phyloP scores from a whole-genome alignment of 441 rosid species.

The Erysimum cheiri region DNA sequence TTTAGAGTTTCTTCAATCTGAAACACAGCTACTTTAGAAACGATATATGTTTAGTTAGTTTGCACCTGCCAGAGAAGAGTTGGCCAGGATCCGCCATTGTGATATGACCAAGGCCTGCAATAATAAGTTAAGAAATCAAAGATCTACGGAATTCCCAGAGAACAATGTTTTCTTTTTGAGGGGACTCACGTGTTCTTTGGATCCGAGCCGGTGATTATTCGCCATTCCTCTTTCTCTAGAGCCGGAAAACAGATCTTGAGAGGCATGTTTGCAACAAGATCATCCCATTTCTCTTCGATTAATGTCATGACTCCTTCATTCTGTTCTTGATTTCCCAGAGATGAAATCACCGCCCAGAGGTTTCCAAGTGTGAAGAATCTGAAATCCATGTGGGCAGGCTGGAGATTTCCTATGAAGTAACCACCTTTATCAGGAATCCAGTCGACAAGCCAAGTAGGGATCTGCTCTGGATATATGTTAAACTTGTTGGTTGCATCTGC shows the following conservation, averaged over 20 bases:
- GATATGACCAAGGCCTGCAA: slow-evolving; percentile 97
- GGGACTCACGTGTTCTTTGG: slow-evolving; percentile 89
- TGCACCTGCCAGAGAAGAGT: slow-evolving; percentile 84
- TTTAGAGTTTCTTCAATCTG: not conserved
- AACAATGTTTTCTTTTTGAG: not conserved
- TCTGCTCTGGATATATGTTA: slow-evolving; percentile 95
- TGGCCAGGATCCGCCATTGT: slow-evolving; percentile 98
- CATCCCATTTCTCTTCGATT: slow-evolving; percentile 89
- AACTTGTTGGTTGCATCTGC: slow-evolving; percentile 88
- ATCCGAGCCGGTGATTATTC: slow-evolving; percentile 87
- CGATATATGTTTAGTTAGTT: not conserved
- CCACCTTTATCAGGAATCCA: slow-evolving; percentile 95
- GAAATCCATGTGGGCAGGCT: slow-evolving; percentile 97
- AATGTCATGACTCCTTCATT: slow-evolving; percentile 71
- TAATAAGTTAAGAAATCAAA: slow-evolving; percentile 20
- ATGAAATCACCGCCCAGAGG: slow-evolving; percentile 80
- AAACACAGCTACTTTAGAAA: not conserved
- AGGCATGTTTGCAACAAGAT: slow-evolving; percentile 85
- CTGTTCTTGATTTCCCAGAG: slow-evolving; percentile 75
- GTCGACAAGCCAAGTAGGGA: slow-evolving; percentile 95
- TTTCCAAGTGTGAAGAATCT: slow-evolving; percentile 94
- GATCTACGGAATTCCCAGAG: not conserved
- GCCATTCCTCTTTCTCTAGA: slow-evolving; percentile 85
- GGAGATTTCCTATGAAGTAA: slow-evolving; percentile 83
- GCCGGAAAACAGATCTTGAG: slow-evolving; percentile 92